These are phyloP conservation scores for Cyberlindnera meyerae DNA, from an alignment of 805 yeast species.

Conservation along the genomic window DNA sequence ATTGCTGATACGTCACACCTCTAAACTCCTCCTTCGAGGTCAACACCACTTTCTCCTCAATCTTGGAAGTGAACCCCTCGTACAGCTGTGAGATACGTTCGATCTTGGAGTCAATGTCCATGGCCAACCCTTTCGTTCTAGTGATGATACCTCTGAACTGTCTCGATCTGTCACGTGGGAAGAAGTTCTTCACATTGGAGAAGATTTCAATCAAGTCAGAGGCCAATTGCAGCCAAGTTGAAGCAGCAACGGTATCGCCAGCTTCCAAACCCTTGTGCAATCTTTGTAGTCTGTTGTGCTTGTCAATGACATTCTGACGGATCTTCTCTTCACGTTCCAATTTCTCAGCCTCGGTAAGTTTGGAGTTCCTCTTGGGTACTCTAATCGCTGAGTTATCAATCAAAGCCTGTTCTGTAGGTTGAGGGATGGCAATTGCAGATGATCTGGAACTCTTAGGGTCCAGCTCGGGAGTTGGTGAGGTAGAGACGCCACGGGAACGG, in stretches of 20 bases:
- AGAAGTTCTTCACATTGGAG: constrained; percentile 70
- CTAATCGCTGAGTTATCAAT: constrained; percentile 19
- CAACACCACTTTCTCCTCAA: constrained; percentile 37
- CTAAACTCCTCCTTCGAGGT: constrained; percentile 60
- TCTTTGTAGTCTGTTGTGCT: constrained; percentile 48
- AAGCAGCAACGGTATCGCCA: constrained; percentile 56
- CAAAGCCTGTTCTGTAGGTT: constrained; percentile 16
- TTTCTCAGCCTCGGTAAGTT: constrained; percentile 40
- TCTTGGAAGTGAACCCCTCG: constrained; percentile 44
- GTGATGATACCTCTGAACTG: constrained; percentile 63
- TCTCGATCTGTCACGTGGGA: constrained; percentile 68
- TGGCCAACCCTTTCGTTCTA: constrained; percentile 53
- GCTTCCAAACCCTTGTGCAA: constrained; percentile 43
- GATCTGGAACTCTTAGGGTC: background rate
- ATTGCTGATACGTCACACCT: constrained; percentile 69
- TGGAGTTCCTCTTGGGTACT: constrained; percentile 29
- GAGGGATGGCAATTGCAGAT: background rate
- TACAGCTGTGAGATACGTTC: constrained; percentile 62
- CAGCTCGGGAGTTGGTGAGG: background rate
- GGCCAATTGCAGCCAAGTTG: constrained; percentile 80
- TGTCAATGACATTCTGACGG: constrained; percentile 50
- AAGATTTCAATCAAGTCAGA: constrained; percentile 81
- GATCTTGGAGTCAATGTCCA: constrained; percentile 69
- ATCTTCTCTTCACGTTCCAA: constrained; percentile 54
- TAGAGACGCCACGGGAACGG: constrained; percentile 26